Base-by-base conservation (phyloP, 1,284 basidiomycete species). In the Pseudozyma hubeiensis region DNA sequence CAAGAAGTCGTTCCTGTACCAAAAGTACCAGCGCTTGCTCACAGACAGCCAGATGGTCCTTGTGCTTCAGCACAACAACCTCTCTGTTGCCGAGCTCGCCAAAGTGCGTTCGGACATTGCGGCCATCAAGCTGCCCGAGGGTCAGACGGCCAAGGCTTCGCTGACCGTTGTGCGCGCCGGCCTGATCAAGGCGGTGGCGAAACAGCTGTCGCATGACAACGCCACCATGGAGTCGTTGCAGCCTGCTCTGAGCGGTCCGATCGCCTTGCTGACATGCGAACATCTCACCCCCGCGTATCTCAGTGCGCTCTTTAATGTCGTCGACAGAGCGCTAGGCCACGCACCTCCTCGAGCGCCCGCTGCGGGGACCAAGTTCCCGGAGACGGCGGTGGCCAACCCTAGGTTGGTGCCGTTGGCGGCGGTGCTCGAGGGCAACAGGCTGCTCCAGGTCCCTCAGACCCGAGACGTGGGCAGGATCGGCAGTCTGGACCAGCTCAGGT, bases 21-120 rank as follows among this genome's bases (percentile, higher is more conserved):
- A 67, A 53, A 60, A 77, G 54, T 81, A 81, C 66, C 49, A 62
- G 24, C 62, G 78, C 24, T 66, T 81, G n/a, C 55, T 81, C 45
- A 31, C 35, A 11, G 61, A 77, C 37, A 71, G 63, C 50, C 63
- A 73, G 48, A 64, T 81, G 55, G 49, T 78, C 37, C 34, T 81
- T 53, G 59, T 80, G 43, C 62, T 81, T 16, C 77, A 80, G 59
- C 79, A 77, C 72, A 76, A 77, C 60, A 81, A 79, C 61, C 68
- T 81, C 34, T 61, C 57, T 34, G 79, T 80, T 8, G 52, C 68
- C n/a, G 77, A 80, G 58, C 53, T 77, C 19, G 48, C 68, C 49
- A 69, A 75, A 45, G 31, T 81, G 39, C 66, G 80, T 14, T 43
- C 60, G 16, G 77, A 80, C 10, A 69, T 81, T 35, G 75, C 65